Percentiles rank a stretch among this genome's conserved stretches.
These are phyloP conservation scores for Pterocarpus santalinus DNA, from an alignment of 306 rosid species.

Conservation along the genomic window DNA sequence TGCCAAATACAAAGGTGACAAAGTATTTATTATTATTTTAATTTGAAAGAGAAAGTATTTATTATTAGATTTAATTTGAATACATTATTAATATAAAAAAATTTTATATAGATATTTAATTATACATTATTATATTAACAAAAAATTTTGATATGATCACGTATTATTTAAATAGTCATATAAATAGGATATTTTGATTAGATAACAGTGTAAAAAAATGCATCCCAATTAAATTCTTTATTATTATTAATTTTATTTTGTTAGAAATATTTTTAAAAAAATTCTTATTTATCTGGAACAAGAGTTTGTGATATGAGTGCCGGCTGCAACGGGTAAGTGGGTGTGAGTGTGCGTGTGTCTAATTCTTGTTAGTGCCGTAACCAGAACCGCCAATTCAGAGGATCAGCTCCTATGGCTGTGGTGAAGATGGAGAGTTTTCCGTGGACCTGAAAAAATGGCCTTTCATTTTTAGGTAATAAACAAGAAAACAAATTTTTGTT, in stretches of 20 bases:
- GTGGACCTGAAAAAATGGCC: conserved; percentile 29
- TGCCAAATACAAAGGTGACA: not conserved
- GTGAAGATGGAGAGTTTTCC: conserved; percentile 18
- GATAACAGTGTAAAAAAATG: too few relatives aligned
- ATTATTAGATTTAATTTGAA: too few relatives aligned
- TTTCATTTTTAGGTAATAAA: conserved; percentile 24
- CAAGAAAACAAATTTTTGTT: not conserved
- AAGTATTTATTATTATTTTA: not conserved
- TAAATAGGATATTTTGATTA: too few relatives aligned
- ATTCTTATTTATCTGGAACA: too few relatives aligned
- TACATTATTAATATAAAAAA: too few relatives aligned
- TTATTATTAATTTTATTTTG: not conserved
- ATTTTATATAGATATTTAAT: too few relatives aligned
- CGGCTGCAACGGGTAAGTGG: not conserved
- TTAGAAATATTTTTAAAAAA: not conserved
- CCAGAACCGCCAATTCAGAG: conserved; percentile 3
- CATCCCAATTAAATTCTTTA: too few relatives aligned
- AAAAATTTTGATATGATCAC: too few relatives aligned
- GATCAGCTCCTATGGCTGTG: conserved; percentile 34
- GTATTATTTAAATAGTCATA: too few relatives aligned
- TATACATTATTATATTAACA: too few relatives aligned
- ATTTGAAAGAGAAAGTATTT: too few relatives aligned
- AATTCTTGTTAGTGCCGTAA: conserved; percentile 10
- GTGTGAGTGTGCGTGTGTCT: not conserved
- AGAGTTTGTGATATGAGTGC: not conserved